A percentile compares a stretch with the other conserved stretches of the same genome.
These are phyloP conservation scores for Crotalaria pallida DNA, from an alignment of 306 rosid genomes.

Conservation along the genomic window DNA sequence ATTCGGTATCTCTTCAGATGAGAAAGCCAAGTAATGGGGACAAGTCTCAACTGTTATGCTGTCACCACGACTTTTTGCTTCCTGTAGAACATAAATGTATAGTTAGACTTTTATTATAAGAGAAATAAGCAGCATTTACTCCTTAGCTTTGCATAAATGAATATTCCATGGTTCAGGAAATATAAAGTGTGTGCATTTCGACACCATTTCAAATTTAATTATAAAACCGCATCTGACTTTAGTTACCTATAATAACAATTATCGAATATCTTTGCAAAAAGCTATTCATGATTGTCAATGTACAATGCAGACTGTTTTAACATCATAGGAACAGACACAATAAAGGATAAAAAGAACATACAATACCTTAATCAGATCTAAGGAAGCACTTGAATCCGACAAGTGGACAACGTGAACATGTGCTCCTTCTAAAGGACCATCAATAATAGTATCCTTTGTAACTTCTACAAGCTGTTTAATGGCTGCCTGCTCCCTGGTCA, in stretches of 20 bases:
- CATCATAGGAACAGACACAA: background rate
- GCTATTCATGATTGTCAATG: background rate
- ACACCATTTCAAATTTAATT: background rate
- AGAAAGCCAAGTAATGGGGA: conserved; percentile 85
- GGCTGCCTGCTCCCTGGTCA: conserved; percentile 90
- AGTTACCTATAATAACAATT: background rate
- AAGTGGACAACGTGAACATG: conserved; percentile 92
- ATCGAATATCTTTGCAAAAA: background rate
- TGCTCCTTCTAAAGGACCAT: conserved; percentile 86
- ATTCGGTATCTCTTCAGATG: conserved; percentile 67
- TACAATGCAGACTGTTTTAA: background rate
- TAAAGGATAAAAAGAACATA: conserved; percentile 10
- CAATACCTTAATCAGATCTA: conserved; percentile 75
- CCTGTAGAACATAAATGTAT: conserved; percentile 36
- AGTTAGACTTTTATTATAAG: background rate
- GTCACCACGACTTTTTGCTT: conserved; percentile 74
- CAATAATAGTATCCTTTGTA: conserved; percentile 62
- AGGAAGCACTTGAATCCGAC: conserved; percentile 81
- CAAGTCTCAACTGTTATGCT: conserved; percentile 87
- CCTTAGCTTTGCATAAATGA: background rate
- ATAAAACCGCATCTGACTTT: background rate
- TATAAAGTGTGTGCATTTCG: background rate
- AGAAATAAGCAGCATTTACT: background rate
- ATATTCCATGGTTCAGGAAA: too few relatives aligned
- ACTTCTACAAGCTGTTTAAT: conserved; percentile 64